These are phyloP conservation scores for Hanseniaspora hatyaiensis DNA, from an alignment of 805 yeast genomes.

Conservation along the genomic window DNA sequence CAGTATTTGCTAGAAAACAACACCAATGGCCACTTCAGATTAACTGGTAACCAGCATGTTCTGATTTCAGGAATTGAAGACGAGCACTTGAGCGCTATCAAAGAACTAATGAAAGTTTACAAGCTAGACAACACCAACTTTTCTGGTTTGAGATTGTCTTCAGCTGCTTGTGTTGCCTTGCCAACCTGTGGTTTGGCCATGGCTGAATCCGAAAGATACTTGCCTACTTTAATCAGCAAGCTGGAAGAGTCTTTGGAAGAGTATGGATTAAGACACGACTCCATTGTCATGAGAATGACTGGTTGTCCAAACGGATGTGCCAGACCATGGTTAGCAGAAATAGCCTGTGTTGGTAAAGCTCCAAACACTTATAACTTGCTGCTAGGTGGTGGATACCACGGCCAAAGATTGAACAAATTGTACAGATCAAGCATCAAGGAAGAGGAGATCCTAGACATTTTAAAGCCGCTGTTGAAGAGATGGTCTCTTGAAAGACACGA, in stretches of 20 bases:
- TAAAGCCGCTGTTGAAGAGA: conserved; percentile 80
- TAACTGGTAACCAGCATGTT: conserved; percentile 93
- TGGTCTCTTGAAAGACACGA: conserved; percentile 88
- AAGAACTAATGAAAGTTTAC: conserved; percentile 54
- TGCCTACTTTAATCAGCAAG: conserved; percentile 72
- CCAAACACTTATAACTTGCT: conserved; percentile 82
- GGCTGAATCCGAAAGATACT: conserved; percentile 90
- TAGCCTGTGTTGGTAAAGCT: conserved; percentile 92
- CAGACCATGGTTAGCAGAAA: conserved; percentile 95
- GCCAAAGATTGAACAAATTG: conserved; percentile 82
- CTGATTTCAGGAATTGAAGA: conserved; percentile 63
- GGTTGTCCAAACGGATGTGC: conserved; percentile 99
- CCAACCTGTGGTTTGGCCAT: conserved; percentile 98
- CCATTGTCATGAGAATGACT: conserved; percentile 94
- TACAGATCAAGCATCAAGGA: conserved; percentile 81
- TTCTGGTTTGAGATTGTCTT: conserved; percentile 75
- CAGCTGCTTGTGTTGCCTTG: conserved; percentile 95
- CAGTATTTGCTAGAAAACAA: conserved; percentile 43
- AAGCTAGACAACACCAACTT: conserved; percentile 73
- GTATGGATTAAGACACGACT: conserved; percentile 84
- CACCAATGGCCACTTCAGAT: conserved; percentile 73
- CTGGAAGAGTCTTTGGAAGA: conserved; percentile 82
- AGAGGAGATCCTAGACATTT: conserved; percentile 65
- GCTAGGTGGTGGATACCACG: conserved; percentile 93
- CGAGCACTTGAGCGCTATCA: conserved; percentile 50